Evolutionary conservation across 768 basidiomycete species (phyloP).

Genomic region (Candolleomyces efflorescens): DNA sequence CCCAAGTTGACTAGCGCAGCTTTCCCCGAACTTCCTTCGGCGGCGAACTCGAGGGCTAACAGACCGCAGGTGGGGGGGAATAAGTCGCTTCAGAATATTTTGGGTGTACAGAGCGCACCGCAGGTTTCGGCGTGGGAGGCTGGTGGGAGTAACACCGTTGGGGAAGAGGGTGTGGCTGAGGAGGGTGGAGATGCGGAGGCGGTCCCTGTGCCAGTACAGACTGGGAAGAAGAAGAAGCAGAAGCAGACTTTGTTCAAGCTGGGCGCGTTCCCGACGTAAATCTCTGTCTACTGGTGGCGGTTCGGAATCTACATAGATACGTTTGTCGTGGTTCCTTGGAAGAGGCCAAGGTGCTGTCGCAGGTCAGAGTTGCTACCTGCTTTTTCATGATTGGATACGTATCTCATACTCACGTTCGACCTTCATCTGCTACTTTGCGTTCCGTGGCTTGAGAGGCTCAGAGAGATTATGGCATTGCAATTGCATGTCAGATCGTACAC

Average conservation of each 20-base stretch:
- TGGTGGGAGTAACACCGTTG: constrained; percentile 20
- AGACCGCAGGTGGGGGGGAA: constrained; percentile 59
- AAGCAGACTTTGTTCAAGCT: constrained; percentile 81
- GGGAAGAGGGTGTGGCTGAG: constrained; percentile 47
- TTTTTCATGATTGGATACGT: too few species aligned
- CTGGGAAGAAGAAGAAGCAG: constrained; percentile 74
- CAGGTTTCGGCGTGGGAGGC: constrained; percentile 38
- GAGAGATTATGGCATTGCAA: too few species aligned
- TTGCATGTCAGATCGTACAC: too few species aligned
- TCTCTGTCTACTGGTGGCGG: too few species aligned
- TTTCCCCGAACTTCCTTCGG: constrained; percentile 69
- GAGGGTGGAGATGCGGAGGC: constrained; percentile 32
- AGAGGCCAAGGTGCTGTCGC: too few species aligned
- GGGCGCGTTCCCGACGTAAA: constrained; percentile 46
- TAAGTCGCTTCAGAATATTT: constrained; percentile 61
- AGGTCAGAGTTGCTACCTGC: too few species aligned
- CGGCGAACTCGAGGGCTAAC: constrained; percentile 24
- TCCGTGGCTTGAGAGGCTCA: too few species aligned
- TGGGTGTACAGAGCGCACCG: constrained; percentile 42
- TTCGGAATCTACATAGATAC: too few species aligned
- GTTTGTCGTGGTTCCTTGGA: too few species aligned
- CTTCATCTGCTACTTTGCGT: too few species aligned
- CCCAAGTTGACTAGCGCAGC: constrained; percentile 49
- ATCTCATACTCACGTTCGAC: too few species aligned
- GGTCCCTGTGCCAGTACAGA: constrained; percentile 11